Evolutionary conservation across 1,284 basidiomycete genomes (phyloP), one percentile per base, ranked within the genome.

Genomic region (Exobasidium rhododendri): DNA sequence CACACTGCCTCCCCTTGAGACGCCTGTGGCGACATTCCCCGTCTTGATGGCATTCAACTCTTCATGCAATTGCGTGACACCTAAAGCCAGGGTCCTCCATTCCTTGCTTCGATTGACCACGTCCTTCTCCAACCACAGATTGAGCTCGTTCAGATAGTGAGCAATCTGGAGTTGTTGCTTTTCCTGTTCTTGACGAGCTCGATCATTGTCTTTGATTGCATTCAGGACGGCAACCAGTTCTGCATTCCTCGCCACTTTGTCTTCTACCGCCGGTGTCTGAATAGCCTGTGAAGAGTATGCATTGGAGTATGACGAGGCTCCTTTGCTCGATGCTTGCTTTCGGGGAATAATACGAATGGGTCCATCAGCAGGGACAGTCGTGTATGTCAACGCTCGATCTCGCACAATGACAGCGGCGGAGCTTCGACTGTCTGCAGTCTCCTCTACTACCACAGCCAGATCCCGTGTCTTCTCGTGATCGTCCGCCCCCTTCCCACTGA

Each of bases 141-240:
- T 75, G 57, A 76, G 69, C 61, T 76, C 73, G 64, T 73, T 73
- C 50, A 76, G 63, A 44, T 76, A 76, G 43, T 73, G 59, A 13
- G 71, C 72, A 35, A 76, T 73, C 50, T 76, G 73, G 29, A 65
- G 65, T 40, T 75, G 73, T 51, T 75, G 74, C 43, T 65, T 59
- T 7, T 66, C 45, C 54, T 76, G 71, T 7, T 62, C 65, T 54
- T 69, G 62, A 10, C 73, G 67, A 2, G 71, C 69, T 50, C 61
- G 51, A 43, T 74, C 72, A 53, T 65, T 69, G 56, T 71, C 69
- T 35, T 66, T 64, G 40, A 76, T 63, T 31, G 70, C 68, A 28
- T 68, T 45, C 46, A 74, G 45, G 31, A 75, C 64, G 14, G 64
- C 65, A 0, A 58, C 62, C 3, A 75, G 60, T 49, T 73, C 73